Conservation (phyloP, 2,329 filamentous ascomycete species). For the Sporothrix euskadiensis region DNA sequence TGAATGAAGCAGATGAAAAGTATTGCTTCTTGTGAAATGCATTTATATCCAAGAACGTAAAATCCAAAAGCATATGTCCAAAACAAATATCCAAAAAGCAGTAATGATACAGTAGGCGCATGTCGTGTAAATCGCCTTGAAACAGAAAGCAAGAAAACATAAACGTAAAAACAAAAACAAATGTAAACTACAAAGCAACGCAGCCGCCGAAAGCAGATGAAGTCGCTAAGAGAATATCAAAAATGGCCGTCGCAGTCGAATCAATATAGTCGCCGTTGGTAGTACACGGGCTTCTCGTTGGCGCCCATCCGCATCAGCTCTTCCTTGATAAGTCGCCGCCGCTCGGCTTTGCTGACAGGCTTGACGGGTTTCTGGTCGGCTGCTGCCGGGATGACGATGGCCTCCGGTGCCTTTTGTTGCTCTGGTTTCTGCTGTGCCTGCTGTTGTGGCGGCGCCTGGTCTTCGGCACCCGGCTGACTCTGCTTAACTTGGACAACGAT, state of each 20-base stretch:
- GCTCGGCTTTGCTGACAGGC: constrained; percentile 54
- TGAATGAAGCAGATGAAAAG: neutral
- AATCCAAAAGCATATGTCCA: constrained; percentile 1
- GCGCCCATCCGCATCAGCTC: constrained; percentile 32
- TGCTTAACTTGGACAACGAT: constrained; percentile 43
- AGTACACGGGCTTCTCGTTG: constrained; percentile 46
- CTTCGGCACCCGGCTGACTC: constrained; percentile 35
- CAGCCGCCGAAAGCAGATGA: neutral
- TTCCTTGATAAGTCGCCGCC: constrained; percentile 51
- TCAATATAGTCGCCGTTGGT: constrained; percentile 58
- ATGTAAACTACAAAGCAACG: neutral
- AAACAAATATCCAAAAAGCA: constrained; percentile 2
- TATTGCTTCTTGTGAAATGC: neutral
- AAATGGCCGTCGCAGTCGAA: neutral
- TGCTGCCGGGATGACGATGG: constrained; percentile 27
- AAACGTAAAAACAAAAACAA: neutral
- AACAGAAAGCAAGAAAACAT: neutral
- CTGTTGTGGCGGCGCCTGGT: constrained; percentile 12
- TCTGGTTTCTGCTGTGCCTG: constrained; percentile 2
- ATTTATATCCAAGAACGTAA: neutral
- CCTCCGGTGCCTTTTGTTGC: neutral
- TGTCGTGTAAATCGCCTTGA: constrained; percentile 7
- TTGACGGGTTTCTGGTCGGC: constrained; percentile 48
- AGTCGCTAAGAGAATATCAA: neutral
- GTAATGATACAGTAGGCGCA: constrained; percentile 4